Base-by-base conservation (phyloP, 129 eudicot species). In the Escallonia rubra region DNA sequence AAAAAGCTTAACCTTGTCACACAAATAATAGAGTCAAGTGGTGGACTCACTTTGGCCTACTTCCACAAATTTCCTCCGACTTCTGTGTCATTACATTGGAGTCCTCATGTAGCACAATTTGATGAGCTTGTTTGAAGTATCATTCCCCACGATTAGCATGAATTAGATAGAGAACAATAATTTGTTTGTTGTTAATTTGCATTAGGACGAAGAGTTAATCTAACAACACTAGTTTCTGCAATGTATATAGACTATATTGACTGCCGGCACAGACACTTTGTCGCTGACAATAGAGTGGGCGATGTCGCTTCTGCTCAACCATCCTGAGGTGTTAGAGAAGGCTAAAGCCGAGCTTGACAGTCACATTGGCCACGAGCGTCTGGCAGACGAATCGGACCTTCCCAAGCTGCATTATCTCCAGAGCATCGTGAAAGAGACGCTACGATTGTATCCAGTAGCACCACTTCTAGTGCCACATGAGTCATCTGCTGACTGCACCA, bases 401-500 rank as follows among this genome's bases (percentile, higher is more conserved):
- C 64, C 76, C 2, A 76, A 59, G 7, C 68, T 81, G 0, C 67
- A 46, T 0, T 80, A 72, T 10, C 60, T 76, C 7, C 67, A 67
- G 8, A 8, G 47, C 59, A 56, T 80, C 10, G 55, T 80, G 40
- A 65, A 52, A 2, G 75, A 80, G 52, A 80, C 81, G 43, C 47
- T 56, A 0, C 34, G 85, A 54, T 8, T 71, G 55, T 80, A 42
- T 62, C 85, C 85, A 11, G 59, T 72, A 3, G 78, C 54, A 8
- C 85, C 85, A 23, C 72, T 80, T 8, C 47, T 80, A 5, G 41
- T 72, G n/a, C 86, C 82, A 16, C 86, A 76, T 14, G 40, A 55
- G 41, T 68, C 85, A 49, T 76, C 81, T 2, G 48, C 67, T 9
- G 76, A 76, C 5, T 72, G 82, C 46, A 43, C 10, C 3, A 51